Conservation (phyloP, 805 yeast genomes). For the Blastobotrys muscicola region DNA sequence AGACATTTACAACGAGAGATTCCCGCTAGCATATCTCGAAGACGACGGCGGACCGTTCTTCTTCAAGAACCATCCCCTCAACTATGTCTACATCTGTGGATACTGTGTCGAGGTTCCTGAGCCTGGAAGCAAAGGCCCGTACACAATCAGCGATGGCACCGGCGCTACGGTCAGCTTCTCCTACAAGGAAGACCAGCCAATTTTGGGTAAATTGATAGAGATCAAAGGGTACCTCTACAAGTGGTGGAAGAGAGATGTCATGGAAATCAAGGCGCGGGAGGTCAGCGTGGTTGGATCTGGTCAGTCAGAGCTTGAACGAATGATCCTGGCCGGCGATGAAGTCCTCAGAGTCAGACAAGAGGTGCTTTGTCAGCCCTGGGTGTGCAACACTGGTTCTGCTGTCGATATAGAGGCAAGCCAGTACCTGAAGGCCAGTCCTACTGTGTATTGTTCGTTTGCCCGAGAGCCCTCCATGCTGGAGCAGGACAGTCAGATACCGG, state of each 20-base stretch:
- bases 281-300: no score
- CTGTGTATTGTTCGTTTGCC: slow-evolving; percentile 8
- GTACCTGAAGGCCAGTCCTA: slow-evolving; percentile 1
- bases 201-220: not conserved
- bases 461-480: slow-evolving; percentile 6
- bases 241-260: not conserved
- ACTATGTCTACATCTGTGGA: slow-evolving; percentile 11
- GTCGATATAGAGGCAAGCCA: not conserved
- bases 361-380: not conserved
- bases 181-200: no score
- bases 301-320: not conserved
- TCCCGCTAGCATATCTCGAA: not conserved
- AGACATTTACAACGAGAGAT: slow-evolving; percentile 4
- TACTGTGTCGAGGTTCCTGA: slow-evolving; percentile 6
- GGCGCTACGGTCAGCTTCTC: slow-evolving; percentile 1
- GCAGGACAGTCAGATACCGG: no score
- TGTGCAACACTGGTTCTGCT: no score
- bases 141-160: slow-evolving; percentile 5
- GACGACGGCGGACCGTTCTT: slow-evolving; percentile 12
- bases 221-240: not conserved
- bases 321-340: slow-evolving; percentile 4
- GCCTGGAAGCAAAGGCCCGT: not conserved
- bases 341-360: slow-evolving; percentile 1
- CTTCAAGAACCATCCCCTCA: slow-evolving; percentile 17
- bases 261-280: not conserved